These are phyloP conservation scores for Pseudophaeomoniella oleicola DNA, from an alignment of 2,329 filamentous ascomycete species.

Conservation along the genomic window DNA sequence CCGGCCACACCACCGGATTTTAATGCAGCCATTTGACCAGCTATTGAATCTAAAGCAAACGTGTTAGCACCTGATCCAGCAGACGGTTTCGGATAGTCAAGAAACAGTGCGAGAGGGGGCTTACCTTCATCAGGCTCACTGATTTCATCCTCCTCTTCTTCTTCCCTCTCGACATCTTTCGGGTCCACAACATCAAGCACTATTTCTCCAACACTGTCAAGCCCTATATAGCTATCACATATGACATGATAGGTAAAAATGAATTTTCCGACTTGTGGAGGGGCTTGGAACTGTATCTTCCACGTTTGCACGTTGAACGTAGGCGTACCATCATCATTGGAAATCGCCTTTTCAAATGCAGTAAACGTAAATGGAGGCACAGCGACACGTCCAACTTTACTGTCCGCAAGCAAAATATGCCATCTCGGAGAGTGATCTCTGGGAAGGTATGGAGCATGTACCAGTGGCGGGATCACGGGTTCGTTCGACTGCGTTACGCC, in stretches of 20 bases:
- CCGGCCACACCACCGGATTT: constrained; percentile 48
- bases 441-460: constrained; percentile 78
- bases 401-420: constrained; percentile 90
- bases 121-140: constrained; percentile 95
- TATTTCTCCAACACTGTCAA: constrained; percentile 84
- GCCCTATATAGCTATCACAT: constrained; percentile 88
- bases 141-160: constrained; percentile 74
- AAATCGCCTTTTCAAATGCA: constrained; percentile 78
- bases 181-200: constrained; percentile 80
- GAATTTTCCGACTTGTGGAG: constrained; percentile 82
- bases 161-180: constrained; percentile 65
- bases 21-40: constrained; percentile 77
- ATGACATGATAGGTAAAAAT: constrained; percentile 88
- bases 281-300: constrained; percentile 93
- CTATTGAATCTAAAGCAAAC: constrained; percentile 59
- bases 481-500: constrained; percentile 32
- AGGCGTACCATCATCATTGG: constrained; percentile 60
- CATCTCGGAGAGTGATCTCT: constrained; percentile 81
- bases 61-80: constrained; percentile 16
- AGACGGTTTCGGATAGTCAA: constrained; percentile 3
- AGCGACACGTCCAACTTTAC: constrained; percentile 87
- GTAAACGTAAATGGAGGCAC: constrained; percentile 94
- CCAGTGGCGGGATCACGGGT: constrained; percentile 66
- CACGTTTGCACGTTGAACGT: constrained; percentile 93
- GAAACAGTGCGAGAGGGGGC: constrained; percentile 18